Conservation (phyloP, 108 stramenopile genomes). For the Stephanodiscus triporus region DNA sequence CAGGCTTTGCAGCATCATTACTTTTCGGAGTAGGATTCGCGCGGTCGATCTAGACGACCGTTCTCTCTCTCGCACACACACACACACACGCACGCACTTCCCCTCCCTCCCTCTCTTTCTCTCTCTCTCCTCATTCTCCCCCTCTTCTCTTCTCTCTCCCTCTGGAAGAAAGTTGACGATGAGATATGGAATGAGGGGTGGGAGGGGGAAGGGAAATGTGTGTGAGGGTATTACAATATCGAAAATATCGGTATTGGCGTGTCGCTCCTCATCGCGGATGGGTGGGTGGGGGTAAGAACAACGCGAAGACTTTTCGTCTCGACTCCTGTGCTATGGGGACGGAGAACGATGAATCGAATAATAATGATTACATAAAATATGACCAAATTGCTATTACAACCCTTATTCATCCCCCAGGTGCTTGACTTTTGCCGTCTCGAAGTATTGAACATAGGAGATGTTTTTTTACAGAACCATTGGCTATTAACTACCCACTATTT, state of each 20-base stretch:
- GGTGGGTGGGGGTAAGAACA: neutral
- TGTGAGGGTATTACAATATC: neutral
- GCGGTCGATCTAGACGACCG: no score
- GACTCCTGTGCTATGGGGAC: neutral
- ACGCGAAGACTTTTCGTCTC: neutral
- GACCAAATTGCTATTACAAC: neutral
- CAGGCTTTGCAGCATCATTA: conserved; percentile 85
- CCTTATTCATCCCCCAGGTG: no score
- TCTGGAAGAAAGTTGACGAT: no score
- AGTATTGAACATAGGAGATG: no score
- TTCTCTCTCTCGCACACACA: neutral
- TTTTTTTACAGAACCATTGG: no score
- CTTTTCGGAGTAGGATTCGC: conserved; percentile 54
- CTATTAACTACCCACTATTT: no score
- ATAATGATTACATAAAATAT: neutral
- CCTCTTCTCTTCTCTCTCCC: no score
- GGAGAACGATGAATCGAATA: neutral
- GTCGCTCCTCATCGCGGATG: neutral
- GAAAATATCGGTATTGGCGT: neutral
- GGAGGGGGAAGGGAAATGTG: neutral
- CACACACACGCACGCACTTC: no score
- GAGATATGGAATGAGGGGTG: no score
- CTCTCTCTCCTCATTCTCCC: no score
- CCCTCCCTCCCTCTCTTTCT: no score
- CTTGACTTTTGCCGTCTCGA: no score